Evolutionary conservation across 192 early-diverging fungal species (phyloP).

Genomic region (Mortierella alpina): DNA sequence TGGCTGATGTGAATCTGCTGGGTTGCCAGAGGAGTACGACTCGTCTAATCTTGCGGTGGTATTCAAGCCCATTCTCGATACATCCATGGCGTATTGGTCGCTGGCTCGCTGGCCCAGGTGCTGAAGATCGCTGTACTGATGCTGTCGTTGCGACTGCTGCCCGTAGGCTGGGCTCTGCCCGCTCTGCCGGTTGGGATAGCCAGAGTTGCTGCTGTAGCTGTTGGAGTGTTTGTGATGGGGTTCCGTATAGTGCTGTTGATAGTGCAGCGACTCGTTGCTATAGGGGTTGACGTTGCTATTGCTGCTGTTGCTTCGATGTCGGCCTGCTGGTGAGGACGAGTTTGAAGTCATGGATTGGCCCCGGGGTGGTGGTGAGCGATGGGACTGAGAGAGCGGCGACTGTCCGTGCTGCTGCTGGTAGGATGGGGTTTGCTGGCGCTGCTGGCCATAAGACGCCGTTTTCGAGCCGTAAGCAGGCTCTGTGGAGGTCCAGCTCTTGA

Average conservation of each 20-base stretch:
- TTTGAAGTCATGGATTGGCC: conserved; percentile 13
- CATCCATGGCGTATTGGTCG: background rate
- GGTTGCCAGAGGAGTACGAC: background rate
- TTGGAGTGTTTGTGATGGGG: background rate
- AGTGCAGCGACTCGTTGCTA: background rate
- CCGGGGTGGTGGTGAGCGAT: conserved; percentile 4
- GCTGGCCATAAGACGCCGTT: conserved; percentile 20
- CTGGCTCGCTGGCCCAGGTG: background rate
- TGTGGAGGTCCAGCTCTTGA: conserved; percentile 39
- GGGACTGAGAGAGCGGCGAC: background rate
- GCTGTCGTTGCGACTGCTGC: conserved; percentile 13
- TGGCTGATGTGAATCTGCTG: background rate
- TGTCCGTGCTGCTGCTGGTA: background rate
- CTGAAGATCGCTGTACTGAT: background rate
- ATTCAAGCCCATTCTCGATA: background rate
- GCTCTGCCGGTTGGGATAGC: conserved; percentile 2
- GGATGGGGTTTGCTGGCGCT: background rate
- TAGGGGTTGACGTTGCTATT: conserved; percentile 7
- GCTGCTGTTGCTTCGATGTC: conserved; percentile 22
- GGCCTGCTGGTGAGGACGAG: background rate
- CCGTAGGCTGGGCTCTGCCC: conserved; percentile 3
- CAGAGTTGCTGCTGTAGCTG: conserved; percentile 6
- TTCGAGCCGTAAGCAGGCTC: conserved; percentile 23
- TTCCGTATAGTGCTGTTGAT: background rate
- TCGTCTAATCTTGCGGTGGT: conserved; percentile 4